A percentile compares a stretch with the other conserved stretches of the same genome.
These are phyloP conservation scores for Fusarium equiseti DNA, from an alignment of 2,329 filamentous ascomycete species.

Conservation along the genomic window DNA sequence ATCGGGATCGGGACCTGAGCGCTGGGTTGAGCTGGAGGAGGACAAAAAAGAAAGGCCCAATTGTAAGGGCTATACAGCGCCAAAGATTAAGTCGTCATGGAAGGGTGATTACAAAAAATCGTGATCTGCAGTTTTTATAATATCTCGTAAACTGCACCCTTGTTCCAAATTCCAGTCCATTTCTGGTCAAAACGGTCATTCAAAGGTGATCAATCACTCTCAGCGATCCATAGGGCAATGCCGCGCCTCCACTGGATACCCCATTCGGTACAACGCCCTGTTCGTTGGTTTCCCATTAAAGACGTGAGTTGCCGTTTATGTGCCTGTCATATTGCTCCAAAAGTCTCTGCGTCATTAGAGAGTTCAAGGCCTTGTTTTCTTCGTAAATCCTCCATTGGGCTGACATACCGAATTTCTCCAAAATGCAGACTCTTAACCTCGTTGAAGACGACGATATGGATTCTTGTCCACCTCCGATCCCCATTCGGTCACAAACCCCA, in stretches of 20 bases:
- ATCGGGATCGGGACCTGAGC: constrained; percentile 20
- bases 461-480: constrained; percentile 16
- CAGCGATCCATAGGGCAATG: not conserved
- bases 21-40: not conserved
- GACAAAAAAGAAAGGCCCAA: not conserved
- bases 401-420: not conserved
- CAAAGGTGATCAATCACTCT: not conserved
- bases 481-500: constrained; percentile 10
- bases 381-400: not conserved
- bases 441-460: constrained; percentile 27
- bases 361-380: not conserved
- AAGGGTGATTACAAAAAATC: not conserved
- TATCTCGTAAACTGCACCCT: constrained; percentile 6
- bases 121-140: not conserved
- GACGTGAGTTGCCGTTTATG: not conserved
- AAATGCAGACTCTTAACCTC: constrained; percentile 29
- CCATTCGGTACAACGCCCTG: not conserved
- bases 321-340: constrained; percentile 2
- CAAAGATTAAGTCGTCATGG: not conserved
- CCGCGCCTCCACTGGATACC: constrained; percentile 6
- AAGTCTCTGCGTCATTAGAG: not conserved
- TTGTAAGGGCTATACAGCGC: not conserved
- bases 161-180: not conserved
- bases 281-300: constrained; percentile 4
- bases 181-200: not conserved